Evolutionary conservation across 495 filamentous ascomycete genomes (phyloP).

Genomic region (Bacidia gigantensis): DNA sequence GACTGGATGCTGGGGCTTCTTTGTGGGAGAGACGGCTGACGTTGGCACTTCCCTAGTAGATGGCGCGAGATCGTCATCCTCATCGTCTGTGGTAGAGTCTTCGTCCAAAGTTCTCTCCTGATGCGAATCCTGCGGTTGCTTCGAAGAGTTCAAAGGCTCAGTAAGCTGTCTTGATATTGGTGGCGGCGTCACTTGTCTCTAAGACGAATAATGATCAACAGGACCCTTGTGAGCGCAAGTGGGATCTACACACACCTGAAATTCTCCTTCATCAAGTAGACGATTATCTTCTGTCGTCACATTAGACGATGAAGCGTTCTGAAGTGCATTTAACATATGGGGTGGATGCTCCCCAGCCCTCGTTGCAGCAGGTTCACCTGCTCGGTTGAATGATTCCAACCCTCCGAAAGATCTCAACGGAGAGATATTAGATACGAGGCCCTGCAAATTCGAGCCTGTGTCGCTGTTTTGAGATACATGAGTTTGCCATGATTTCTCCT

Average conservation of each 20-base stretch:
- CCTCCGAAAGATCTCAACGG: not conserved
- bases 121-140: not conserved
- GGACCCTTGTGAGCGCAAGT: not conserved
- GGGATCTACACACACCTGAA: constrained; percentile 4
- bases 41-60: no score
- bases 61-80: constrained; percentile 10
- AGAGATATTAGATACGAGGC: not conserved
- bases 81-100: constrained; percentile 16
- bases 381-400: no score
- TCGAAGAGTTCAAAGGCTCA: no score
- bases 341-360: no score
- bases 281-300: not conserved
- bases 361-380: no score
- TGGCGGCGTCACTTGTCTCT: constrained; percentile 8
- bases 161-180: not conserved
- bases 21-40: no score
- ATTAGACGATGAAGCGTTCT: not conserved
- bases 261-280: not conserved
- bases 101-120: not conserved
- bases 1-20: no score
- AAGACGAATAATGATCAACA: not conserved
- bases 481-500: constrained; percentile 30
- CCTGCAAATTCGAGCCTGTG: not conserved
- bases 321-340: no score
- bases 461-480: not conserved